Conservation (phyloP, 2,329 filamentous ascomycete species). For the Tolypocladium nubicola region DNA sequence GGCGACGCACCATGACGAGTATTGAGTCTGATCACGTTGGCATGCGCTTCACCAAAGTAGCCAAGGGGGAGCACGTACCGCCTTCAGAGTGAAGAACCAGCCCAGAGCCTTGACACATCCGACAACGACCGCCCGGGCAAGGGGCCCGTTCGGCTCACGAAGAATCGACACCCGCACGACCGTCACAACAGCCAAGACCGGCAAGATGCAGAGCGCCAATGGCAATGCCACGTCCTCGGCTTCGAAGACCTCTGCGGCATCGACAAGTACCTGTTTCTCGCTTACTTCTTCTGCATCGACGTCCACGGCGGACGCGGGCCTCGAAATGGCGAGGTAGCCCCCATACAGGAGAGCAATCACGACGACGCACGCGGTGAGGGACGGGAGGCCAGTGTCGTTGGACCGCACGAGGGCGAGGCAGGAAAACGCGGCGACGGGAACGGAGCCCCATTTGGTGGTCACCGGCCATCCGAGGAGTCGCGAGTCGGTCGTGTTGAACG, state of each 20-base stretch:
- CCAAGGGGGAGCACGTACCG: slow-evolving; percentile 9
- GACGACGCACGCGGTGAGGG: neutral
- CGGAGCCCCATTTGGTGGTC: neutral
- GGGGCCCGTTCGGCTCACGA: neutral
- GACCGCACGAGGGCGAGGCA: neutral
- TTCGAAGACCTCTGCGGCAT: neutral
- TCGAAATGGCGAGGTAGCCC: neutral
- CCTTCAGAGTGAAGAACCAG: slow-evolving; percentile 23
- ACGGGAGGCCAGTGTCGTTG: neutral
- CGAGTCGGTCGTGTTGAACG: neutral
- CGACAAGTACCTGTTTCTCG: neutral
- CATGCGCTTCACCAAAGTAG: neutral
- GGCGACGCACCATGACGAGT: slow-evolving; percentile 20
- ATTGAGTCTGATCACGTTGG: slow-evolving; percentile 12
- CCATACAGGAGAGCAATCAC: neutral
- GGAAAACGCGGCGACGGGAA: neutral
- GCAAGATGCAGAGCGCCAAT: neutral
- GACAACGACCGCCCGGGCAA: slow-evolving; percentile 5
- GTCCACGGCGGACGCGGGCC: neutral
- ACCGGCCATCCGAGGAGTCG: neutral
- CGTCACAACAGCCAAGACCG: neutral
- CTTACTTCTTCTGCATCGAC: neutral
- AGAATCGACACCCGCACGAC: neutral
- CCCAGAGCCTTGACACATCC: slow-evolving; percentile 18
- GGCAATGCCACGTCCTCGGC: neutral